Conservation (phyloP, 306 rosid genomes). For the Pyrus betulifolia region DNA sequence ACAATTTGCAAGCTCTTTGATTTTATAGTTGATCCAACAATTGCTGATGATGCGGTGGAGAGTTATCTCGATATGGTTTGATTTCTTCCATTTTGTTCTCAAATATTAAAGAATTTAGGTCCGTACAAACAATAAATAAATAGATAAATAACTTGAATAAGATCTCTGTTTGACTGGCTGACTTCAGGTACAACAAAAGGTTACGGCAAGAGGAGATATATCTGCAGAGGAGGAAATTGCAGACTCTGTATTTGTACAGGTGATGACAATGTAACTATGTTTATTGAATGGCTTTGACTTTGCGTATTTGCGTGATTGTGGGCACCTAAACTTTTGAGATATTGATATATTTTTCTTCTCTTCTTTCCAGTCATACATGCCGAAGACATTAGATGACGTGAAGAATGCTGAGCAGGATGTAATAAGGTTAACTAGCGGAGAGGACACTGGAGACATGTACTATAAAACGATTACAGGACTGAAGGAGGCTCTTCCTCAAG, state of each 20-base stretch:
- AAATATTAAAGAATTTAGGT: neutral
- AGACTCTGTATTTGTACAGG: conserved; percentile 71
- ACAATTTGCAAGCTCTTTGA: conserved; percentile 71
- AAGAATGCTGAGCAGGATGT: conserved; percentile 75
- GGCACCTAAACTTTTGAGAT: neutral
- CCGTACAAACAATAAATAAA: neutral
- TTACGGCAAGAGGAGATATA: conserved; percentile 51
- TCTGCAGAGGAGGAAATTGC: conserved; percentile 80
- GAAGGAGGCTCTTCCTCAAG: conserved; percentile 37
- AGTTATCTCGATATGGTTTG: conserved; percentile 75
- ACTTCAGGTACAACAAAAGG: conserved; percentile 55
- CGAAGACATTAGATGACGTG: conserved; percentile 64
- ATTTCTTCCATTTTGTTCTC: neutral
- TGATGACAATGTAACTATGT: neutral
- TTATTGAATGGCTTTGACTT: neutral
- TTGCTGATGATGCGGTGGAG: conserved; percentile 70
- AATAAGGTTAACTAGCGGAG: conserved; percentile 55
- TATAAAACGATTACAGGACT: conserved; percentile 82
- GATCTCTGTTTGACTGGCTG: neutral
- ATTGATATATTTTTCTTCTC: neutral
- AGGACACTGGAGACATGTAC: conserved; percentile 56
- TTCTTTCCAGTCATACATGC: conserved; percentile 59
- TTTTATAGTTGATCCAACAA: conserved; percentile 77
- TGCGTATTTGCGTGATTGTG: neutral
- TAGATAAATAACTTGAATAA: neutral